Evolutionary conservation across 164 flowering plant species (phyloP), one percentile per base, ranked within the genome.

Genomic region (Brasenia schreberi): DNA sequence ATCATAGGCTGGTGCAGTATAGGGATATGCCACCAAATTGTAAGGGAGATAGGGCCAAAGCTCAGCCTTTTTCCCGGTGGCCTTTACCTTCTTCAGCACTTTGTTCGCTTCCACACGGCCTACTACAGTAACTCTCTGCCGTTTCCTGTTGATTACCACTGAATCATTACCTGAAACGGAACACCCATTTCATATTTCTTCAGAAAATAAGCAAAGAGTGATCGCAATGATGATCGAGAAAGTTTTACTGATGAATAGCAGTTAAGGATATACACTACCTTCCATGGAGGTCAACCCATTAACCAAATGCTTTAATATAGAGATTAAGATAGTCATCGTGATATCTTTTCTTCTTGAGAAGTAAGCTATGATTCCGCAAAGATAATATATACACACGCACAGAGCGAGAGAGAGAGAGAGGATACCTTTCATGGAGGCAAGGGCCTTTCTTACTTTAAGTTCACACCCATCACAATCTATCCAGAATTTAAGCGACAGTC

Each of bases 381-480:
- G 1, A 23, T 23, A 23, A n/a, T 23, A 2, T 23, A 2, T 23
- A 2, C 2, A 2, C 2, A 2, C 2, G 27, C 3, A 23, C 27
- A 23, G 27, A 23, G 27, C 0, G 39, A 33, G 39, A 33, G 39
- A 33, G 39, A 33, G 39, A 33, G 39, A 33, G 39, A 3, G 39
- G 3, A 33, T 77, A 88, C 94, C 97, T 81, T 84, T 88, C 44
- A 90, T 74, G 1, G 81, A 74, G 42, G 88, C 81, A 72, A 90
- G 87, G 65, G 74, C 77, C 2, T 71, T 82, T 82, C 83, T 88
- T 70, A 88, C 79, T 74, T 84, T 86, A 4, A 73, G 85, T 5
- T 71, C 89, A 72, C 97, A 91, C 6, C 97, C 97, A 6, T 88
- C 97, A 71, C 97, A 91, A 76, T 88, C 96, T 90, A 91, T 91